Evolutionary conservation across 371 early-diverging fungal species (phyloP), one percentile per base, ranked within the genome.

Genomic region (Rhizopus arrhizus): DNA sequence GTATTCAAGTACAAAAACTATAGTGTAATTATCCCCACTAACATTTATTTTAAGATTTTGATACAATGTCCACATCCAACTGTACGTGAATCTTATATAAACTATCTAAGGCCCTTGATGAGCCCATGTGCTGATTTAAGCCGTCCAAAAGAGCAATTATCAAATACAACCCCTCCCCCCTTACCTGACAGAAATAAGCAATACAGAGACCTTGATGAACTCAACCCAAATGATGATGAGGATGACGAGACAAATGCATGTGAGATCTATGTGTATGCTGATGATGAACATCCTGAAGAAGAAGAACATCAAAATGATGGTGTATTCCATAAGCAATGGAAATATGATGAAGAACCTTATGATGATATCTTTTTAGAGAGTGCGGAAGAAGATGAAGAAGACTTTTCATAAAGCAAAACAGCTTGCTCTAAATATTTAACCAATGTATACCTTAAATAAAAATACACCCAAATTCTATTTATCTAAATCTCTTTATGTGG

Each of bases 31-130:
- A 15, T 13, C 5, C 5, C 8, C 64, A 68, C 58, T 59, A 69
- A 28, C 45, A 62, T 35, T 35, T 75, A 35, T 69, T 66, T 22
- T 45, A 62, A 77, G 68, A 63, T 74, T 32, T 66, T 88, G 43
- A 75, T 77, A 9, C 75, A 74, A 42, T 81, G 82, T 42, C 88
- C 85, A 42, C 85, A 83, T 71, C 85, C 86, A 4, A 82, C 81
- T n/a, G 67, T 88, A 15, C 78, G 77, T 43, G 74, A 63, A 33
- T 70, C 76, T 0, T 79, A 79, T 41, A 74, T 75, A 4, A 65
- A 72, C 11, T 78, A 75, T 47, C 48, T 79, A 3, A 68, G 68
- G 41, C 81, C 81, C 1, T 62, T 81, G 8, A 52, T 81, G 53
- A 65, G 60, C 9, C 76, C 81, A 22, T 76, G 74, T 62, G 78